Evolutionary conservation across 2,329 filamentous ascomycete species (phyloP).

Genomic region (Geosmithia flava): DNA sequence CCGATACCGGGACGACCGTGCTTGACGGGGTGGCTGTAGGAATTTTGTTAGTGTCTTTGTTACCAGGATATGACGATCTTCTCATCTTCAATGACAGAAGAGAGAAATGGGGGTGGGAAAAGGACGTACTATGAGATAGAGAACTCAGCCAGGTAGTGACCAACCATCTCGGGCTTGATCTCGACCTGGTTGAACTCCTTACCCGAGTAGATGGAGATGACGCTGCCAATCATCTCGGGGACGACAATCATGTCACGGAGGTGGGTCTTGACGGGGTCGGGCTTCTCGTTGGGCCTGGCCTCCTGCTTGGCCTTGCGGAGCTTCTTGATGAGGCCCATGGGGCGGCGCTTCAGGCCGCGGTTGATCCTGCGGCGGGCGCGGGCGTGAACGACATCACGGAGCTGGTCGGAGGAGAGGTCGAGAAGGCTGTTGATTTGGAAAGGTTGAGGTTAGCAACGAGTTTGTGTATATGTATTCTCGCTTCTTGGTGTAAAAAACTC

Average conservation of each 20-base stretch:
- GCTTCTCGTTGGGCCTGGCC: conserved; percentile 99
- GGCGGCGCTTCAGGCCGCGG: conserved; percentile 99
- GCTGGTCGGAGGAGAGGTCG: conserved; percentile 95
- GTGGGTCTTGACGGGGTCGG: conserved; percentile 97
- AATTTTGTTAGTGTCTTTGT: conserved; percentile 31
- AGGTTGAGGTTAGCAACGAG: neutral
- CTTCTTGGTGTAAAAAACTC: neutral
- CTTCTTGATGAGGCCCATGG: conserved; percentile 99
- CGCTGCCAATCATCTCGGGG: conserved; percentile 98
- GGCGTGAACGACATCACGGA: conserved; percentile 98
- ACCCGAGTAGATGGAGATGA: conserved; percentile 98
- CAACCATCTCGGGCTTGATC: conserved; percentile 99
- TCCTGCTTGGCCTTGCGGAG: conserved; percentile 99
- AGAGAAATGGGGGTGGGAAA: neutral
- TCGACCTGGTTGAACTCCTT: conserved; percentile 99
- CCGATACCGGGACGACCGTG: conserved; percentile 99
- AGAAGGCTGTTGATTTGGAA: conserved; percentile 67
- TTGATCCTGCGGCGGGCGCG: conserved; percentile 98
- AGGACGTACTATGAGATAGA: conserved; percentile 94
- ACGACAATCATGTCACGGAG: conserved; percentile 99
- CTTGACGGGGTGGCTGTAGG: conserved; percentile 89
- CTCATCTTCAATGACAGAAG: neutral
- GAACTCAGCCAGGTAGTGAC: conserved; percentile 98
- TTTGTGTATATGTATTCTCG: neutral
- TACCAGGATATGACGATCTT: neutral